Conservation (phyloP, 176 grass and related monocot species). For the Oryza longistaminata region DNA sequence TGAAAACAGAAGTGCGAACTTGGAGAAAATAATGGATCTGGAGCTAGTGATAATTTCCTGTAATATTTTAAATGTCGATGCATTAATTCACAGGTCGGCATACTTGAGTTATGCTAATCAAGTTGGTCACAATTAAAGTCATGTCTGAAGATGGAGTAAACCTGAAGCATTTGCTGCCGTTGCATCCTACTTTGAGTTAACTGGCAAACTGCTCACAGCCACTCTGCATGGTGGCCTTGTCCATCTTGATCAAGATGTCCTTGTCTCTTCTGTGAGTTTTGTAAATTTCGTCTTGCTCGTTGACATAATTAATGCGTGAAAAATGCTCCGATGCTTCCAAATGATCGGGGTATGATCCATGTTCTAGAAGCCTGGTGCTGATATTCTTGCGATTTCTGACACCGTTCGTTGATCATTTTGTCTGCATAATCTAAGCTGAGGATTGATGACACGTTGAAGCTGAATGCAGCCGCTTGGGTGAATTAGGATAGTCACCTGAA, state of each 20-base stretch:
- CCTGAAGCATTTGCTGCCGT: slow-evolving; percentile 35
- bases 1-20: neutral
- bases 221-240: neutral
- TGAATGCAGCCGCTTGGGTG: too few relatives aligned
- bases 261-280: slow-evolving; percentile 29
- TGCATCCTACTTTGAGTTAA: slow-evolving; percentile 29
- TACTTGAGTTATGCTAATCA: neutral
- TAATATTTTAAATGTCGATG: neutral
- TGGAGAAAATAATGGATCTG: neutral
- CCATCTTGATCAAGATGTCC: slow-evolving; percentile 35
- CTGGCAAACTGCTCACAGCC: neutral
- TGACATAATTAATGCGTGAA: neutral
- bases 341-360: neutral
- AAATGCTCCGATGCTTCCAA: neutral
- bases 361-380: neutral
- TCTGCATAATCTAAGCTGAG: neutral
- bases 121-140: neutral
- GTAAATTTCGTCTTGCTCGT: neutral
- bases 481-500: neutral
- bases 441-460: neutral
- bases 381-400: slow-evolving; percentile 7
- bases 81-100: neutral
- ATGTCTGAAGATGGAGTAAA: slow-evolving; percentile 31
- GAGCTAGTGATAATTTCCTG: neutral
- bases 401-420: neutral